phyloP scores from a whole-genome alignment of 495 filamentous ascomycete genomes.

The Podospora didyma region DNA sequence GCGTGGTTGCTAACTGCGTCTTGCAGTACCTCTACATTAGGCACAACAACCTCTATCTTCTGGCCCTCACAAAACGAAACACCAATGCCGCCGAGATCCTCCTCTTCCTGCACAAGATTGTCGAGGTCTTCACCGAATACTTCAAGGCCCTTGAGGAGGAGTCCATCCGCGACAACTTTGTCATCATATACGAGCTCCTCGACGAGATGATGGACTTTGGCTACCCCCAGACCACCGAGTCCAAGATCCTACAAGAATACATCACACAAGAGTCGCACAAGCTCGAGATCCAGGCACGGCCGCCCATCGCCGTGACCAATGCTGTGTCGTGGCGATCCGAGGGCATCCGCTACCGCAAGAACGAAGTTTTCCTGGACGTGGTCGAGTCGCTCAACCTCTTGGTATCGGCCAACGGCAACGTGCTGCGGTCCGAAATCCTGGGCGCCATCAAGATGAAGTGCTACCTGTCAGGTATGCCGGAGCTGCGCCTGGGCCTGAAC shows the following conservation, averaged over 20 bases:
- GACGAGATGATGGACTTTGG: conserved; percentile 99
- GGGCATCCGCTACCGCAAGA: conserved; percentile 98
- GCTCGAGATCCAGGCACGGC: conserved; percentile 94
- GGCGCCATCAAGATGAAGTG: conserved; percentile 99
- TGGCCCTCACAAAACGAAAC: conserved; percentile 97
- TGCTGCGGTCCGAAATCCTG: conserved; percentile 93
- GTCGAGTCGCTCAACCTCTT: conserved; percentile 96
- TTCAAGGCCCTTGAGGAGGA: conserved; percentile 99
- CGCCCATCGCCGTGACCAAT: conserved; percentile 98
- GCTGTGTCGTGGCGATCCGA: conserved; percentile 97
- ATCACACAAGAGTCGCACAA: conserved; percentile 99
- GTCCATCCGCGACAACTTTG: conserved; percentile 98
- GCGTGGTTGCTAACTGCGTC: not conserved
- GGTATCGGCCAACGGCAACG: conserved; percentile 91
- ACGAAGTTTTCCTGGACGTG: conserved; percentile 98
- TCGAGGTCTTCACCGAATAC: conserved; percentile 99
- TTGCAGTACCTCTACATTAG: conserved; percentile 96
- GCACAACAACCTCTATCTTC: conserved; percentile 98
- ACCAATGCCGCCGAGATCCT: conserved; percentile 98
- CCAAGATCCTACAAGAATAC: conserved; percentile 98
- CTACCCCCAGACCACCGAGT: conserved; percentile 98
- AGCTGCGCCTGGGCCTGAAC: conserved; percentile 90
- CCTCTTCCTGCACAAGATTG: conserved; percentile 95
- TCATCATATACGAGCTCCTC: conserved; percentile 97
- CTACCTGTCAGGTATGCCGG: conserved; percentile 97